These are phyloP conservation scores for Leucogyrophana mollusca DNA, from an alignment of 768 basidiomycete species.

Conservation along the genomic window DNA sequence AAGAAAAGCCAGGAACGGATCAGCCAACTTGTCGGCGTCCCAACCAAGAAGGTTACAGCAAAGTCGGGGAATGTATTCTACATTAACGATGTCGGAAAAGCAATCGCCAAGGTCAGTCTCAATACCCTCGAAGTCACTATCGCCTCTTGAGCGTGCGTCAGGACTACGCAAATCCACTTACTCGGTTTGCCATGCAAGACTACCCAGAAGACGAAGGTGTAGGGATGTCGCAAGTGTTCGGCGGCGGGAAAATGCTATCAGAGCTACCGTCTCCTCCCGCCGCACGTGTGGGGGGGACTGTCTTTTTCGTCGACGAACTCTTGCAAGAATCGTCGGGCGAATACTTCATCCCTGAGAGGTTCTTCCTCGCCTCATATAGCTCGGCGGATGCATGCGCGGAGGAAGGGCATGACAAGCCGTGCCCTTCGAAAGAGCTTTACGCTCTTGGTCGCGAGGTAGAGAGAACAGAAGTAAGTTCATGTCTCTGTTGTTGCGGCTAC, in stretches of 20 bases:
- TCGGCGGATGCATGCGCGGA: not conserved
- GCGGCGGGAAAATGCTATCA: slow-evolving; percentile 19
- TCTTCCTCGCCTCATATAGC: slow-evolving; percentile 1
- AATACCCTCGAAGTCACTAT: not conserved
- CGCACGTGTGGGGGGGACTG: slow-evolving; percentile 9
- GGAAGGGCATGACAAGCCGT: not conserved
- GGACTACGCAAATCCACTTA: slow-evolving; percentile 19
- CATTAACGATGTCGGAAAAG: slow-evolving; percentile 5
- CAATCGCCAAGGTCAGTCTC: slow-evolving; percentile 22
- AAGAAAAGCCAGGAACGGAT: slow-evolving; percentile 15
- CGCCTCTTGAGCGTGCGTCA: not conserved
- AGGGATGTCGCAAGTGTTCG: slow-evolving; percentile 15
- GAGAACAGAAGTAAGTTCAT: not conserved
- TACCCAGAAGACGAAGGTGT: slow-evolving; percentile 16
- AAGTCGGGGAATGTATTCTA: slow-evolving; percentile 24
- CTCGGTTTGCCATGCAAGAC: slow-evolving; percentile 9
- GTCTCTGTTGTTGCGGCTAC: not conserved
- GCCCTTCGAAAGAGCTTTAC: not conserved
- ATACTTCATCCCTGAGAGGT: slow-evolving; percentile 10
- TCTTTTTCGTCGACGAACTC: slow-evolving; percentile 21
- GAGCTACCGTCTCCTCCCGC: slow-evolving; percentile 24
- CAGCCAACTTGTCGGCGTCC: slow-evolving; percentile 18
- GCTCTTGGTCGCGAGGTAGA: not conserved
- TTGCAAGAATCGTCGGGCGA: not conserved
- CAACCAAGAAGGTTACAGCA: slow-evolving; percentile 18